A percentile compares a stretch with the other conserved stretches of the same genome.
phyloP scores from a whole-genome alignment of 768 basidiomycete genomes.

The Cystobasidium ongulense region DNA sequence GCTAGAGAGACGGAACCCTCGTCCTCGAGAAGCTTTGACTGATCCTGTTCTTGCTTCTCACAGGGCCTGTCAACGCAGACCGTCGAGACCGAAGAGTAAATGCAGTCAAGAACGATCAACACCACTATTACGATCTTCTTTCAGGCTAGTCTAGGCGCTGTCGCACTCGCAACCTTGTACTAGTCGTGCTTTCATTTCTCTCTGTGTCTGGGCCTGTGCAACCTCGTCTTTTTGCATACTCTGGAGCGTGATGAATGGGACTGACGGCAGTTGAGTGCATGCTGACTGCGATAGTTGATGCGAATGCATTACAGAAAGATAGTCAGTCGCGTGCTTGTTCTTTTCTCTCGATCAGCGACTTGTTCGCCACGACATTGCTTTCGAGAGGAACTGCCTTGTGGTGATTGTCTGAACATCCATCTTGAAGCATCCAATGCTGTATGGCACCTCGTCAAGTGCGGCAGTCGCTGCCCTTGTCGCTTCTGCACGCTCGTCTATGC shows the following conservation, averaged over 20 bases:
- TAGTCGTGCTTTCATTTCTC: background rate
- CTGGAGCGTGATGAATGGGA: no score
- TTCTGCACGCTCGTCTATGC: background rate
- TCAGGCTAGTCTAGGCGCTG: background rate
- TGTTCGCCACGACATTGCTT: no score
- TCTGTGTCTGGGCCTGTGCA: background rate
- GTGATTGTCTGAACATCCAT: no score
- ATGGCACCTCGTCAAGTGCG: background rate
- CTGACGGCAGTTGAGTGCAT: no score
- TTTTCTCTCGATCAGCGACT: no score
- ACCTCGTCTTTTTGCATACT: background rate
- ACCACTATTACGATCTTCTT: background rate
- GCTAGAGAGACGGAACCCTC: conserved; percentile 27
- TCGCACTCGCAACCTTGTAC: background rate
- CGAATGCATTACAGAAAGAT: no score
- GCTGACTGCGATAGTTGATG: no score
- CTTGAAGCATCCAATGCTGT: background rate
- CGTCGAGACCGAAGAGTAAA: conserved; percentile 41
- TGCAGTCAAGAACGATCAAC: background rate
- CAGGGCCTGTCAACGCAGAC: conserved; percentile 31
- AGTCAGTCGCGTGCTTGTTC: no score
- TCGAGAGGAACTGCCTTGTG: no score
- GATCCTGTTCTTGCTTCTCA: background rate
- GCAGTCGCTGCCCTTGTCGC: background rate
- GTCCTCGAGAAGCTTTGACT: background rate